Percentiles rank a stretch among this genome's conserved stretches.
Evolutionary conservation across 768 basidiomycete genomes (phyloP).

Genomic region (Antrodiella citrinella): DNA sequence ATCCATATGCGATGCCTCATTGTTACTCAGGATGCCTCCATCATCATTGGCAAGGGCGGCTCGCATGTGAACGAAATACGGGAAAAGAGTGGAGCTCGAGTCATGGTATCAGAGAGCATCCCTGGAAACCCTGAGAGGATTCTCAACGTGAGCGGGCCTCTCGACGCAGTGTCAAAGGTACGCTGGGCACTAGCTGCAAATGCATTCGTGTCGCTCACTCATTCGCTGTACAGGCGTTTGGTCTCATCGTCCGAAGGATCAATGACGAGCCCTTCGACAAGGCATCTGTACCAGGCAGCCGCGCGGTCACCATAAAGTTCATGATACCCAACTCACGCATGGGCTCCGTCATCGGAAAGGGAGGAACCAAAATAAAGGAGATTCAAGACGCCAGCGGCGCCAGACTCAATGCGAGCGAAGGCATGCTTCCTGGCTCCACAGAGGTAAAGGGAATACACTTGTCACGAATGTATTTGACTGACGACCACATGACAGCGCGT

Average conservation of each 20-base stretch:
- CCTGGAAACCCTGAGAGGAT: conserved; percentile 99
- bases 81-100: conserved; percentile 93
- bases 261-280: conserved; percentile 99
- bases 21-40: conserved; percentile 97
- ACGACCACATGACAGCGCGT: conserved; percentile 57
- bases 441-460: conserved; percentile 71
- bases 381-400: conserved; percentile 99
- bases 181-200: conserved; percentile 17
- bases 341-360: conserved; percentile 98
- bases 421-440: conserved; percentile 98
- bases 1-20: conserved; percentile 98
- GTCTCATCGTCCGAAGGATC: conserved; percentile 95
- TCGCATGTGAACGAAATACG: conserved; percentile 97
- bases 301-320: conserved; percentile 98
- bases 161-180: conserved; percentile 99
- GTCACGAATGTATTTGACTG: conserved; percentile 5
- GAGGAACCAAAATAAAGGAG: conserved; percentile 97
- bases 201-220: not conserved
- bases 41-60: conserved; percentile 96
- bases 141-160: conserved; percentile 89
- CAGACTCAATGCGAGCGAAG: conserved; percentile 91
- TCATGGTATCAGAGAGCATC: conserved; percentile 97
- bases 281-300: conserved; percentile 94
- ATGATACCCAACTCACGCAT: conserved; percentile 99
- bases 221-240: conserved; percentile 68